These are phyloP conservation scores for Ilex asprella DNA, from an alignment of 257 asterid genomes.

Conservation along the genomic window DNA sequence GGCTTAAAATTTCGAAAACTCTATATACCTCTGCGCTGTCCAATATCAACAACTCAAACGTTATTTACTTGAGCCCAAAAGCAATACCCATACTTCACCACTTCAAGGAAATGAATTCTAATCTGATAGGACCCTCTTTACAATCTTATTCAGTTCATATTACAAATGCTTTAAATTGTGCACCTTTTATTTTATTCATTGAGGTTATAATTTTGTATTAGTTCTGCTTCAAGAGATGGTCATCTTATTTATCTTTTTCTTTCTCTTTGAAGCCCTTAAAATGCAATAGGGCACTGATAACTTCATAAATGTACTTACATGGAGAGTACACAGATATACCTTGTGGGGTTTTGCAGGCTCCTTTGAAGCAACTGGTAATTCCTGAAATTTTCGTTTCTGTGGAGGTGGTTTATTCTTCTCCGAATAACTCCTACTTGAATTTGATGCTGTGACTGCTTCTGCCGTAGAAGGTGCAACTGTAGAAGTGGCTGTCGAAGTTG, in stretches of 20 bases:
- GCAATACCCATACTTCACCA: too few species aligned
- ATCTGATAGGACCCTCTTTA: too few species aligned
- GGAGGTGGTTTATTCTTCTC: slow-evolving; percentile 46
- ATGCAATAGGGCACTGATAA: background rate
- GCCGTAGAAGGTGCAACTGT: slow-evolving; percentile 44
- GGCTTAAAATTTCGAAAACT: too few species aligned
- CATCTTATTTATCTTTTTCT: background rate
- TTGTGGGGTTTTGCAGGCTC: slow-evolving; percentile 39
- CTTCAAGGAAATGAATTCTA: background rate
- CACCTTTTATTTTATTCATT: background rate
- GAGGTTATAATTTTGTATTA: background rate
- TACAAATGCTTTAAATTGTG: background rate
- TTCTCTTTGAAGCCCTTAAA: background rate
- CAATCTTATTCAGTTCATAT: background rate
- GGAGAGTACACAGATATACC: slow-evolving; percentile 37
- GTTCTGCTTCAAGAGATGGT: background rate
- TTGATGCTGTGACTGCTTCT: slow-evolving; percentile 32
- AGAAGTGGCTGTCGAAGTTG: slow-evolving; percentile 60
- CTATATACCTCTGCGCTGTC: too few species aligned
- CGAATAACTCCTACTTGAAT: slow-evolving; percentile 19
- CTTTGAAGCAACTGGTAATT: slow-evolving; percentile 53
- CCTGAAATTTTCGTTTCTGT: slow-evolving; percentile 89
- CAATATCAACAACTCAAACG: too few species aligned
- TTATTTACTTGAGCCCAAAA: too few species aligned
- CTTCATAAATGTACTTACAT: background rate